Evolutionary conservation across 495 filamentous ascomycete genomes (phyloP).

Genomic region (Hypoxylon crocopeplum): DNA sequence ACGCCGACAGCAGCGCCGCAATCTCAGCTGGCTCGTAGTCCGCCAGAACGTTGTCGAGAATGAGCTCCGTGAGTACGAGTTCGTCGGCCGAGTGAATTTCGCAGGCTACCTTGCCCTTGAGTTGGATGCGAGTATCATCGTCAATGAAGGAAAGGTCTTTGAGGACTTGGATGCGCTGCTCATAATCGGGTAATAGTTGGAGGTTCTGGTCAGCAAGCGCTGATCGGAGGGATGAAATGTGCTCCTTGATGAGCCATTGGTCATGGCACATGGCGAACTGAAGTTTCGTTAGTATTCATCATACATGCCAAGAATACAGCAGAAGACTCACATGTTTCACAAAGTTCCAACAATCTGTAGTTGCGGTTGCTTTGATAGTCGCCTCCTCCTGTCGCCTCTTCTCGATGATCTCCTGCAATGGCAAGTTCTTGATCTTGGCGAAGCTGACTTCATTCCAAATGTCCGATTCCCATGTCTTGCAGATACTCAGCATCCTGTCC

Average conservation of each 20-base stretch:
- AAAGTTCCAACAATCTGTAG: conserved; percentile 74
- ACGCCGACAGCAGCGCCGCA: conserved; percentile 88
- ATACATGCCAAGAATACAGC: not conserved
- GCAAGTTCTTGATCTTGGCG: conserved; percentile 76
- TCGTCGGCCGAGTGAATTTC: conserved; percentile 98
- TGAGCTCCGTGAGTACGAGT: conserved; percentile 93
- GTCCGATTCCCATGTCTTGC: conserved; percentile 70
- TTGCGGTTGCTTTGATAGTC: conserved; percentile 63
- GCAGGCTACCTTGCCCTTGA: conserved; percentile 98
- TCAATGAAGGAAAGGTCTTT: conserved; percentile 92
- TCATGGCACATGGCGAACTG: conserved; percentile 89
- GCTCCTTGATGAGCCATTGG: conserved; percentile 91
- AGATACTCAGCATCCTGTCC: conserved; percentile 68
- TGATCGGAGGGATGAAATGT: conserved; percentile 82
- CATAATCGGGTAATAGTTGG: conserved; percentile 95
- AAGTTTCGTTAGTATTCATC: conserved; percentile 41
- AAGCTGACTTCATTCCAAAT: conserved; percentile 90
- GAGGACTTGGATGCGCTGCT: conserved; percentile 90
- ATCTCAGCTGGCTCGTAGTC: conserved; percentile 97
- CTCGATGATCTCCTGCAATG: conserved; percentile 74
- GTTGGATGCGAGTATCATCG: conserved; percentile 77
- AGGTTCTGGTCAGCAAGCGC: conserved; percentile 96
- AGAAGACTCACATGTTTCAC: conserved; percentile 75
- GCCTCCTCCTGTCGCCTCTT: conserved; percentile 67
- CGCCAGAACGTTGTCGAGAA: conserved; percentile 94